Evolutionary conservation across 495 filamentous ascomycete genomes (phyloP), one percentile per base, ranked within the genome.

Genomic region (Podospora pseudoanserina): DNA sequence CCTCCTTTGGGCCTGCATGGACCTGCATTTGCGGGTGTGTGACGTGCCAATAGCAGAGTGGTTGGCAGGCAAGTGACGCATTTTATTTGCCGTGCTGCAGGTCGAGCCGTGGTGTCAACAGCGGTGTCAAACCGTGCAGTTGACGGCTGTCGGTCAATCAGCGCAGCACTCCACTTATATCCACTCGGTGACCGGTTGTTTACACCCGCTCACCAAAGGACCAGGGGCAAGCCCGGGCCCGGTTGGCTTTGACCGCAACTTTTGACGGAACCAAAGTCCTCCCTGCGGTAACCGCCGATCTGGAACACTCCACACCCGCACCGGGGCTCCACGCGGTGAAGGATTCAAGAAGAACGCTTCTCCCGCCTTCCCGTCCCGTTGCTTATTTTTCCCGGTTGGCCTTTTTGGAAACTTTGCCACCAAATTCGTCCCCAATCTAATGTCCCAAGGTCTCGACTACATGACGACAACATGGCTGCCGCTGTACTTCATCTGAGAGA

Each of bases 401-500:
- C 57, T 56, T 60, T 67, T 27, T 63, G 19, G 19, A 5, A 58
- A 19, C 3, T 39, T 62, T 19, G 34, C 27, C 28, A 28, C 53
- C 56, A 30, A n/a, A 53, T 57, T 6, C 57, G 58, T 64, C 44
- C 58, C 19, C 32, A 66, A 54, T 72, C 70, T 76, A 16, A 75
- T 75, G 74, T 63, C 64, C 63, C 54, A n/a, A 27, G 9, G 34
- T 66, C 55, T 26, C 57, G 54, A 27, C 18, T 39, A 53, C 6
- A 58, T 61, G 32, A 26, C 55, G 59, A 15, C 64, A 34, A 63
- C 39, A 63, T 69, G 66, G 55, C 64, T 55, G 72, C 66, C 70
- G 39, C 78, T 81, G 76, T 75, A 79, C 56, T 76, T 74, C 56
- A 64, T 76, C 19, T 64, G 75, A 9, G 66, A 49, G 39, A 49